Conservation (phyloP, 2,329 filamentous ascomycete species). For the Xylariaceae sp. region DNA sequence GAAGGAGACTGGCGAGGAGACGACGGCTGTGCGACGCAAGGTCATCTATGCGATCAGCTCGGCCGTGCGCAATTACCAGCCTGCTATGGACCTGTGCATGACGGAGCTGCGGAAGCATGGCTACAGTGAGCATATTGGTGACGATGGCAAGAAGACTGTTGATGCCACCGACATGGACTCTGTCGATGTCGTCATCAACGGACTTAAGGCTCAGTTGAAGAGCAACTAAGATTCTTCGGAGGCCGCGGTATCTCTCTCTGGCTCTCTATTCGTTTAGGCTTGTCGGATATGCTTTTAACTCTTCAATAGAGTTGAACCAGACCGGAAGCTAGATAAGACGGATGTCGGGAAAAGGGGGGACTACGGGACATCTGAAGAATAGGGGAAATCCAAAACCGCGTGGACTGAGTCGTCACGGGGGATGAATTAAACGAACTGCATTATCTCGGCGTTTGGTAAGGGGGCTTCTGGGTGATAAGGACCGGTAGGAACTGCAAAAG, state of each 20-base stretch:
- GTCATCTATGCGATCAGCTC: constrained; percentile 85
- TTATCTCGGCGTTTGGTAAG: constrained; percentile 17
- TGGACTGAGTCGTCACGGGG: neutral
- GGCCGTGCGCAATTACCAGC: constrained; percentile 82
- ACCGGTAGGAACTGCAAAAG: neutral
- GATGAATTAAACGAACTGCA: constrained; percentile 13
- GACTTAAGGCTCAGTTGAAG: constrained; percentile 51
- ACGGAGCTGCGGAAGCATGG: constrained; percentile 54
- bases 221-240: constrained; percentile 21
- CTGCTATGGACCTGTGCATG: constrained; percentile 65
- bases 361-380: neutral
- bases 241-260: neutral
- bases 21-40: constrained; percentile 65
- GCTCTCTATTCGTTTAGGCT: too few species aligned
- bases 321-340: neutral
- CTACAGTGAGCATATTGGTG: constrained; percentile 47
- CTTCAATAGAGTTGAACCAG: neutral
- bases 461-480: constrained; percentile 2
- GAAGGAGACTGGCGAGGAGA: constrained; percentile 12
- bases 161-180: constrained; percentile 84
- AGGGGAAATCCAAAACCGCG: neutral
- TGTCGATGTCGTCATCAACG: constrained; percentile 68
- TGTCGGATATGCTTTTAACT: too few species aligned
- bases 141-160: constrained; percentile 42
- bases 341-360: neutral